Evolutionary conservation across 192 early-diverging fungal genomes (phyloP).

Genomic region (Cetraspora pellucida): DNA sequence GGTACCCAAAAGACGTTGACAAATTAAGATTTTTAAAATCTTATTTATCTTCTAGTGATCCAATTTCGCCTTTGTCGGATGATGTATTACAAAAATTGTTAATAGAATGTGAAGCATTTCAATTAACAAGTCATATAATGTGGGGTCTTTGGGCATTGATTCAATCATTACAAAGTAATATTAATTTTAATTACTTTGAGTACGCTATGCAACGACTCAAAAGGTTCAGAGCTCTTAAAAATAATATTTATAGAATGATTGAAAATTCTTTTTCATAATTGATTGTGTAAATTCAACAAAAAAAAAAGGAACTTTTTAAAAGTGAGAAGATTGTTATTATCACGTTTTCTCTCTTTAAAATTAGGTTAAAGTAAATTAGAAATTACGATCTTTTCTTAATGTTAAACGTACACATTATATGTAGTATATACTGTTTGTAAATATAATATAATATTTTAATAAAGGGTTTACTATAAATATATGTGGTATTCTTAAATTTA

Average conservation of each 20-base stretch:
- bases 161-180: conserved; percentile 73
- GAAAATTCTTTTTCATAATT: too few relatives aligned
- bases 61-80: conserved; percentile 23
- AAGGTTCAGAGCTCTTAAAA: neutral
- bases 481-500: too few relatives aligned
- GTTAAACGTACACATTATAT: too few relatives aligned
- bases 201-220: conserved; percentile 47
- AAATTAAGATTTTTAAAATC: conserved; percentile 64
- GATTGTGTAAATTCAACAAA: too few relatives aligned
- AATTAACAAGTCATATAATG: conserved; percentile 61
- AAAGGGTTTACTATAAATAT: too few relatives aligned
- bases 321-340: too few relatives aligned
- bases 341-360: too few relatives aligned
- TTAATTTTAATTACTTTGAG: conserved; percentile 76
- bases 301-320: too few relatives aligned
- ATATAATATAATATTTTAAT: too few relatives aligned
- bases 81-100: conserved; percentile 5
- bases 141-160: conserved; percentile 85
- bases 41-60: conserved; percentile 60
- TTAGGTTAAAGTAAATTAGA: too few relatives aligned
- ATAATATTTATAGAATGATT: neutral
- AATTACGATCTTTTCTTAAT: too few relatives aligned
- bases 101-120: conserved; percentile 48
- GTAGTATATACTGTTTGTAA: too few relatives aligned
- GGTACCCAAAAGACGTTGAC: conserved; percentile 63